Conservation (phyloP, 768 basidiomycete genomes). For the Terana coerulea region DNA sequence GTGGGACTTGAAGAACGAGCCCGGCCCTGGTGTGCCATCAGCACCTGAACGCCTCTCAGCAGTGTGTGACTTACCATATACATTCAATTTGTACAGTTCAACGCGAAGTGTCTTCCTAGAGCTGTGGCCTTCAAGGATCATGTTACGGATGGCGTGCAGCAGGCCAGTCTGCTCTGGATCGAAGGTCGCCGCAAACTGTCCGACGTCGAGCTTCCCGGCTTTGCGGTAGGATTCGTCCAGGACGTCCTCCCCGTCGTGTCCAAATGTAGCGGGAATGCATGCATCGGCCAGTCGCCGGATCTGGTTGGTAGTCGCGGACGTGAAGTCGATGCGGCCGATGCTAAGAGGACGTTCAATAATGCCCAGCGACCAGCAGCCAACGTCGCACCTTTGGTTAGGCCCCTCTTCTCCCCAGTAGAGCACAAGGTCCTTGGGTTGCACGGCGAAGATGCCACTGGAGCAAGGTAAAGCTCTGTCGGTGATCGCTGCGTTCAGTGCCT, state of each 20-base stretch:
- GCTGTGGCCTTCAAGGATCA: conserved; percentile 18
- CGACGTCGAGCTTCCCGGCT: conserved; percentile 27
- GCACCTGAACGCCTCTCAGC: background rate
- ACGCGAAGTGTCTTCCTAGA: conserved; percentile 24
- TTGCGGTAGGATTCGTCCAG: conserved; percentile 31
- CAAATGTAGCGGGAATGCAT: conserved; percentile 29
- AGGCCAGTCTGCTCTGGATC: conserved; percentile 5
- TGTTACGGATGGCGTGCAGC: conserved; percentile 2
- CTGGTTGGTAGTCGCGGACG: conserved; percentile 5
- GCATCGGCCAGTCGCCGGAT: conserved; percentile 20
- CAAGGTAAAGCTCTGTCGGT: background rate
- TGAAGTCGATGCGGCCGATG: conserved; percentile 9
- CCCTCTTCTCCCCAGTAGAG: conserved; percentile 10
- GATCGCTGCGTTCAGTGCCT: background rate
- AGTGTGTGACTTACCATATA: conserved; percentile 34
- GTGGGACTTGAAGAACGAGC: conserved; percentile 47
- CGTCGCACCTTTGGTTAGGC: background rate
- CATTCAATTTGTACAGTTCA: conserved; percentile 44
- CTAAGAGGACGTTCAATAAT: background rate
- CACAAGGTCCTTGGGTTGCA: conserved; percentile 5
- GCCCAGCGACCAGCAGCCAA: background rate
- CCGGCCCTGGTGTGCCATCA: conserved; percentile 28
- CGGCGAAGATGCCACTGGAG: conserved; percentile 11
- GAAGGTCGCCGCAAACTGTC: conserved; percentile 2
- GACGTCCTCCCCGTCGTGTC: conserved; percentile 24